Evolutionary conservation across 371 early-diverging fungal genomes (phyloP), one percentile per base, ranked within the genome.

Genomic region (Mucor ambiguus): DNA sequence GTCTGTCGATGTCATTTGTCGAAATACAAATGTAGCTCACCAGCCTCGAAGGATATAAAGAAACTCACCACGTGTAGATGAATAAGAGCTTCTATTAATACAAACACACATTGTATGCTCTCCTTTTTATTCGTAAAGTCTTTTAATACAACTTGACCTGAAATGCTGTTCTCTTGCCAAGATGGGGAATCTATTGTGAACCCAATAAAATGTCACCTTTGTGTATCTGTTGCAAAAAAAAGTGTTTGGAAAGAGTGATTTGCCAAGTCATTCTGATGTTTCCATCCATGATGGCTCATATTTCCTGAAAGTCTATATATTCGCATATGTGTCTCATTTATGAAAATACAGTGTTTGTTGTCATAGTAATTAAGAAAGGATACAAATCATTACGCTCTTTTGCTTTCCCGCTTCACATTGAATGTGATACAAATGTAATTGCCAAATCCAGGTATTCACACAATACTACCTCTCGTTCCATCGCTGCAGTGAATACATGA

Each of bases 41-140:
- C 52, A 52, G 52, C 52, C 52, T 52, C 52, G 52, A 52, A 5
- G 10, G 28, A 28, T 52, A 52, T 52, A 24, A 52, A 28, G 52
- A 14, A 52, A 52, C 16, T 10, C 16, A 16, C 52, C 52, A 52
- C 52, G 52, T 52, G 52, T 52, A 28, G 16, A 52, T 28, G 11
- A 16, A 52, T 22, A 28, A 28, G 28, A 52, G 28, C 28, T 14
- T 24, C 24, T 28, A 52, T 52, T 28, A 52, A 52, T 52, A 52
- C 14, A 52, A 52, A 14, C 12, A 48, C 24, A 14, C 12, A 52
- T 0, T 14, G 14, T 14, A 26, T 12, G 5, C 16, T 22, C 52
- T 28, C 28, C 24, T 28, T 49, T 52, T 16, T 28, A 52, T 52
- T 52, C 28, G 52, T 46, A 46, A 3, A 9, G 46, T 41, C 0